Evolutionary conservation across 2,329 filamentous ascomycete genomes (phyloP).

Genomic region (Curvularia lunata): DNA sequence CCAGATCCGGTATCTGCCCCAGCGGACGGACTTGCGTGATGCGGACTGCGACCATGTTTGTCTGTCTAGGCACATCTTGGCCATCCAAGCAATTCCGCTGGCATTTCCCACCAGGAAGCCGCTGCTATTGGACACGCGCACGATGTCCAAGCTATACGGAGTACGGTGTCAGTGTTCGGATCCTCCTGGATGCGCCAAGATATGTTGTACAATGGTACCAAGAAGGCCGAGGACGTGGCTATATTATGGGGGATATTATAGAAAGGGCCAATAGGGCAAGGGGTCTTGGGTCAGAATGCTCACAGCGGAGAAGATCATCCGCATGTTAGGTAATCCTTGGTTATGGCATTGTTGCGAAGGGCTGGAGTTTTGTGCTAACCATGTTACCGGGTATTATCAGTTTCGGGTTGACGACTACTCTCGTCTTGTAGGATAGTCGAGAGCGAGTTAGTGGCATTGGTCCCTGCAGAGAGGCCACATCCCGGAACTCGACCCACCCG

Average conservation of each 20-base stretch:
- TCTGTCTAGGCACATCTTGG: slow-evolving; percentile 1
- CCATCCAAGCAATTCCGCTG: not conserved
- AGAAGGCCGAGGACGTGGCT: not conserved
- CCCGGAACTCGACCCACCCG: not conserved
- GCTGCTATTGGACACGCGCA: not conserved
- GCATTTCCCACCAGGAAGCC: not conserved
- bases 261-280: not conserved
- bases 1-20: not conserved
- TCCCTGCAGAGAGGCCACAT: slow-evolving; percentile 1
- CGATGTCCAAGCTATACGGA: not conserved
- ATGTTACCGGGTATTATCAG: not conserved
- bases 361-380: not conserved
- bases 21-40: not conserved
- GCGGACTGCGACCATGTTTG: not conserved
- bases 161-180: not conserved
- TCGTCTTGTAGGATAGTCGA: not conserved
- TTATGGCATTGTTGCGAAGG: not conserved
- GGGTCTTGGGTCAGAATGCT: not conserved
- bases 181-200: not conserved
- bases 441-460: not conserved
- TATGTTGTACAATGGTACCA: not conserved
- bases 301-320: not conserved
- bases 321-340: not conserved
- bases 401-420: not conserved
- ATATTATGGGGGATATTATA: not conserved